Base-by-base conservation (phyloP, 2,329 filamentous ascomycete genomes). In the Dothiorella sarmentorum region DNA sequence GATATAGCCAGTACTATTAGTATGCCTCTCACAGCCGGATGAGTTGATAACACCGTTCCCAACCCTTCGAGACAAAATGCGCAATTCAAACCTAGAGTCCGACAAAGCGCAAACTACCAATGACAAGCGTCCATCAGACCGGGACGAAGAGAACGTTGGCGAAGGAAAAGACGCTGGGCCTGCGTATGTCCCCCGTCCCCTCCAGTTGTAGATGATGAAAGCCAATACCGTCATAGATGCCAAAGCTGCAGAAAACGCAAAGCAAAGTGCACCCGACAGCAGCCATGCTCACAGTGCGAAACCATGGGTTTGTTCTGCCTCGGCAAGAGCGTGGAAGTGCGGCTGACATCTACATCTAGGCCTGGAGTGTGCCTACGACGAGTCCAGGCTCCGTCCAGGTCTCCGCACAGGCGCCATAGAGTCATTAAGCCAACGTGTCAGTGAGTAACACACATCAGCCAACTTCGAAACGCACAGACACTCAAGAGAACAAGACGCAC, bases 191-290 rank as follows among this genome's bases (percentile, higher is more conserved):
- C 20, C n/a, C n/a, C n/a, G n/a, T n/a, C n/a, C n/a, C n/a, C n/a
- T n/a, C n/a, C n/a, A n/a, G n/a, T n/a, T n/a, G n/a, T n/a, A n/a
- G n/a, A n/a, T 52, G 22, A 29, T 51, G 13, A 13, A 22, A 13
- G 3, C 17, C 20, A 15, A 37, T 7, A n/a, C 27, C 7, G 7
- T 13, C n/a, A 22, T 17, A 58, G 24, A 24, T 79, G 76, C 45
- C 74, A 77, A 55, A 69, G 73, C 0, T 80, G 77, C 63, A 73
- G 76, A 4, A 75, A 71, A 53, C 77, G 76, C 62, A 78, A 80
- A 52, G 72, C 76, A 15, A 76, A 75, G 42, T 79, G 77, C 64
- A 73, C 74, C 24, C 67, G 76, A 20, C 65, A 69, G 26, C 73
- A 76, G 47, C 76, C 77, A 7, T 79, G 77, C 60, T 72, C 75